Base-by-base conservation (phyloP, 169 alveolate species). In the Plasmodium blacklocki region DNA sequence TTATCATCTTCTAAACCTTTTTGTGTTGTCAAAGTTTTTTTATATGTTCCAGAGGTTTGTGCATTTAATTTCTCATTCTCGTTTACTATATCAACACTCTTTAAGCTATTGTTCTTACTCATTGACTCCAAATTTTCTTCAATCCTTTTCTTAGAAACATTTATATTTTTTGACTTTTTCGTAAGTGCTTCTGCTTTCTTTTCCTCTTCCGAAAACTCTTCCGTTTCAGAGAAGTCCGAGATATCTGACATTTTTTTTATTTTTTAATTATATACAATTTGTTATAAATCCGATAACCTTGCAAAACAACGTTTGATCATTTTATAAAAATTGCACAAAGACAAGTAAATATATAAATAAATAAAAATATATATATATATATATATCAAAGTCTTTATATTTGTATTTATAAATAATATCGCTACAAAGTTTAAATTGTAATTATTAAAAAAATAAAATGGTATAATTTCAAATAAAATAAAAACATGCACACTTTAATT, bases 211-310 rank as follows among this genome's bases (percentile, higher is more conserved):
- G 74, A 63, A 64, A 49, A 58, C 12, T 76, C 88, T 12, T 29
- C 76, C 6, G 26, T 64, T 21, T 64, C 88, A 12, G 88, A 76
- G 32, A 76, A 76, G 39, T 76, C 88, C 8, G 88, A 76, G 49
- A 76, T 76, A 32, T 76, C 88, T 26, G 88, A 76, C 88, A 76
- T 60, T 59, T 59, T 59, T 60, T 60, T 15, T 18, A 21, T 60
- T 60, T 18, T 15, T 60, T 60, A 56, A 8, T 7, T 56, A 15
- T 32, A 32, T 32, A 32, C 7, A 32, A 32, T 32, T 32, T 32
- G 45, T 32, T 32, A 32, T 32, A 32, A 32, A 32, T 32, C 45
- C 45, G 8, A 32, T 4, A 32, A 32, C 45, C 45, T 32, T 32
- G 45, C 8, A 32, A 32, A 4, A 4, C 45, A 32, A 32, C 45